phyloP scores from a whole-genome alignment of 352 stramenopile species.

The Globisporangium ultimum region DNA sequence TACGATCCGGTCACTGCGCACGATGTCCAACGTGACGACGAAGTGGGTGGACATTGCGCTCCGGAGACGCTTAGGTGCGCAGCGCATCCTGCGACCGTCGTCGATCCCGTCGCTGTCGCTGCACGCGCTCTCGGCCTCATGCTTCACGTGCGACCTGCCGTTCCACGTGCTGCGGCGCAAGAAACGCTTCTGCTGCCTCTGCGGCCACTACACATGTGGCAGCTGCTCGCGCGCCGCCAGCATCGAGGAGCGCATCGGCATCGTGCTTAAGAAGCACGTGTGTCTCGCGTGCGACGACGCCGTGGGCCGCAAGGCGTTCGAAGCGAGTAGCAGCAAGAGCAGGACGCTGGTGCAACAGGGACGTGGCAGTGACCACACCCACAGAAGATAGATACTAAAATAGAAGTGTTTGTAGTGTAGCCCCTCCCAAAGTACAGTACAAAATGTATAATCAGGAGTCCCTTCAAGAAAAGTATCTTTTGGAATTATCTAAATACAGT shows the following conservation, averaged over 20 bases:
- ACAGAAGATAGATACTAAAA: no score
- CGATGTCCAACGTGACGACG: constrained; percentile 10
- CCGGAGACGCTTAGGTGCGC: constrained; percentile 17
- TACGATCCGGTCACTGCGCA: constrained; percentile 15
- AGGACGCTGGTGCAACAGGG: constrained; percentile 11
- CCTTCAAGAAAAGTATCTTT: not conserved
- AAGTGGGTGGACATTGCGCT: constrained; percentile 20
- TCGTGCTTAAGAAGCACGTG: constrained; percentile 31
- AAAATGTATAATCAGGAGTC: constrained; percentile 13
- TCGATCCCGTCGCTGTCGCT: constrained; percentile 3
- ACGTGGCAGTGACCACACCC: no score
- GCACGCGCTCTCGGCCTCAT: constrained; percentile 11
- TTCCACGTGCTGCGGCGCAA: constrained; percentile 19
- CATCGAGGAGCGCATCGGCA: constrained; percentile 38
- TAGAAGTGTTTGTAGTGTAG: no score
- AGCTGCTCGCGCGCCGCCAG: constrained; percentile 35
- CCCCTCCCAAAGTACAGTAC: no score
- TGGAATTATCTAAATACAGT: no score
- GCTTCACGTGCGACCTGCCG: constrained; percentile 14
- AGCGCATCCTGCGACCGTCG: constrained; percentile 7
- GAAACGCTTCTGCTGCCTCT: constrained; percentile 42
- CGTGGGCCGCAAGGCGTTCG: constrained; percentile 12
- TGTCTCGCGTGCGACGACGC: constrained; percentile 37
- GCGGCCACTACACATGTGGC: constrained; percentile 31
- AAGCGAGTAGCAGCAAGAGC: not conserved